Percentiles rank a stretch among this genome's conserved stretches.
These are phyloP conservation scores for Alternaria ventricosa DNA, from an alignment of 2,329 filamentous ascomycete species.

Conservation along the genomic window DNA sequence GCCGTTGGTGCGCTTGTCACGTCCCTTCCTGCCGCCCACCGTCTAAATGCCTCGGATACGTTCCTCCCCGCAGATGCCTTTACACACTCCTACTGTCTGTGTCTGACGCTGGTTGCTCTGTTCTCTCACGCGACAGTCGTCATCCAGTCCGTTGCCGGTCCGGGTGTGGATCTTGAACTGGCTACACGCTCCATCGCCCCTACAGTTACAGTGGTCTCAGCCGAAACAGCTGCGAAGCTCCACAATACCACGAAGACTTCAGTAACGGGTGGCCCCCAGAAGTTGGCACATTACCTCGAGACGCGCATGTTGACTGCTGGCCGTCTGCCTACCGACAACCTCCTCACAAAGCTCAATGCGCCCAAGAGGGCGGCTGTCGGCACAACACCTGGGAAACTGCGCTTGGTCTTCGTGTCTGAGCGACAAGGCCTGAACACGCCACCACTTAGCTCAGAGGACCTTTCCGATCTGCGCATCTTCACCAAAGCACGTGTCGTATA, in stretches of 20 bases:
- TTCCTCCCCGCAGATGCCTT: conserved; percentile 86
- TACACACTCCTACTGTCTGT: conserved; percentile 78
- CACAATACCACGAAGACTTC: conserved; percentile 68
- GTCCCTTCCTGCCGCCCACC: conserved; percentile 75
- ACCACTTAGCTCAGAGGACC: conserved; percentile 69
- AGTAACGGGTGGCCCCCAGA: conserved; percentile 68
- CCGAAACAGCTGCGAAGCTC: conserved; percentile 72
- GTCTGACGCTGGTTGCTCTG: conserved; percentile 80
- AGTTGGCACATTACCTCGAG: conserved; percentile 74
- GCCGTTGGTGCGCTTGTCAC: conserved; percentile 79
- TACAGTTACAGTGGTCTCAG: conserved; percentile 80
- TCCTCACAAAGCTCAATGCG: conserved; percentile 68
- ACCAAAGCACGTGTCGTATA: conserved; percentile 83
- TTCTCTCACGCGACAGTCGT: conserved; percentile 85
- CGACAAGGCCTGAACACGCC: conserved; percentile 67
- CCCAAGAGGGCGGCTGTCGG: conserved; percentile 66
- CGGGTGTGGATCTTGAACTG: conserved; percentile 71
- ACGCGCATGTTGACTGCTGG: conserved; percentile 74
- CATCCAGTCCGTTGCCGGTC: conserved; percentile 84
- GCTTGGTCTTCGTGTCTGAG: conserved; percentile 81
- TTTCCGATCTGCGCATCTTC: conserved; percentile 84
- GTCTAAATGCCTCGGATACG: conserved; percentile 75
- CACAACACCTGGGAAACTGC: conserved; percentile 72
- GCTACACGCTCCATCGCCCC: conserved; percentile 78
- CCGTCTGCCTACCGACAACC: conserved; percentile 71